Base-by-base conservation (phyloP, 1,284 basidiomycete species). In the Leccinum laetum region DNA sequence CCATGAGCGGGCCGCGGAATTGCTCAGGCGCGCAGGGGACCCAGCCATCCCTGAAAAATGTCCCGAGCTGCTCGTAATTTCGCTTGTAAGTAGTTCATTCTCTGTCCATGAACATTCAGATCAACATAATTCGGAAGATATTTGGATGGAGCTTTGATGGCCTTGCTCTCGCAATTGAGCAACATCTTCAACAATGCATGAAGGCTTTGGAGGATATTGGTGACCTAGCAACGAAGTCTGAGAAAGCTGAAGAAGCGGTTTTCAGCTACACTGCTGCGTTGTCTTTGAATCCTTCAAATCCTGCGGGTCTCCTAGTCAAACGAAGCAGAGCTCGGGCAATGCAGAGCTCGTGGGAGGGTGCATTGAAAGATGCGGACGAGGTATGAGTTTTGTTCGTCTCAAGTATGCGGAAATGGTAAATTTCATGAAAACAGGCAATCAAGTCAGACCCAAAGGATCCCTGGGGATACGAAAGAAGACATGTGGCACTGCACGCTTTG, bases 221-320 rank as follows among this genome's bases (percentile, higher is more conserved):
- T 1, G 61, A 67, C 13, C 13, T 2, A 1, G 53, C 52, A 53
- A 13, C 4, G 21, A 11, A 53, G 52, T 53, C 52, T 24, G 11
- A 53, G 13, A 53, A 53, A 7, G 11, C 52, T 8, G 52, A 24
- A 14, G 49, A 24, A 53, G 49, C 4, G 1, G n/a, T 57, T 7
- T 0, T 3, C 8, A 58, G 39, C 2, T 65, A 61, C 3, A 61
- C 64, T 35, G 29, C 66, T 5, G 66, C 52, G 4, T 24, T 67
- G 35, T 39, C 65, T 1, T 49, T 61, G 1, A 14, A 44, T 26
- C 58, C 66, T 2, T 49, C 32, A 2, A 44, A 58, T 9, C 46
- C 62, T 2, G 44, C 29, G 1, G 58, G 49, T 18, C 66, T 69
- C 13, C 46, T 72, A 11, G 41, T 58, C 3, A 67, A 71, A 24